Conservation (phyloP, 345 rosid genomes). For the Dipteronia dyeriana region DNA sequence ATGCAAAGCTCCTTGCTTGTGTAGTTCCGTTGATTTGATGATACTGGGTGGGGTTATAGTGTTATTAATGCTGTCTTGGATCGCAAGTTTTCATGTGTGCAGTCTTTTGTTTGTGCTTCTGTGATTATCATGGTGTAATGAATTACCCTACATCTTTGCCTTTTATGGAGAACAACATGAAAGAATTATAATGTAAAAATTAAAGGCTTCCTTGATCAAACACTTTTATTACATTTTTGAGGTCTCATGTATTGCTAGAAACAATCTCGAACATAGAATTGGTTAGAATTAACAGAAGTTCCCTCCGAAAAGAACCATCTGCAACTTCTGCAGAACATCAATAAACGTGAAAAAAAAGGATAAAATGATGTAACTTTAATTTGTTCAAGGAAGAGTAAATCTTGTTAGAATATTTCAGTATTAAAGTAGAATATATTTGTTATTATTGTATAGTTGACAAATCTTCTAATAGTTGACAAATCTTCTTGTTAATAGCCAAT, state of each 20-base stretch:
- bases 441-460: no score
- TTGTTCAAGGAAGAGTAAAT: conserved; percentile 5
- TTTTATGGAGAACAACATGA: not conserved
- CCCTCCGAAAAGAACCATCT: conserved; percentile 31
- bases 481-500: no score
- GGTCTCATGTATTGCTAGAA: not conserved
- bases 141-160: not conserved
- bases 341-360: conserved; percentile 1
- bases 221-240: conserved; percentile 16
- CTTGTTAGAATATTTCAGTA: no score
- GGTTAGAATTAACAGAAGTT: conserved; percentile 20
- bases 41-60: not conserved
- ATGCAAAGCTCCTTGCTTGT: no score
- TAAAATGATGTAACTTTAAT: not conserved
- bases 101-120: not conserved
- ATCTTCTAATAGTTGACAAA: no score
- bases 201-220: conserved; percentile 7
- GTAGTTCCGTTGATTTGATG: not conserved
- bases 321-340: conserved; percentile 20
- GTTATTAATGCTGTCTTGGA: not conserved
- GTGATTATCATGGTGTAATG: not conserved
- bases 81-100: not conserved
- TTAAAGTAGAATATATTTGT: no score
- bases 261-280: conserved; percentile 33
- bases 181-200: not conserved